A percentile compares a stretch with the other conserved stretches of the same genome.
These are phyloP conservation scores for Penicillium palitans DNA, from an alignment of 2,329 filamentous ascomycete genomes.

Conservation along the genomic window DNA sequence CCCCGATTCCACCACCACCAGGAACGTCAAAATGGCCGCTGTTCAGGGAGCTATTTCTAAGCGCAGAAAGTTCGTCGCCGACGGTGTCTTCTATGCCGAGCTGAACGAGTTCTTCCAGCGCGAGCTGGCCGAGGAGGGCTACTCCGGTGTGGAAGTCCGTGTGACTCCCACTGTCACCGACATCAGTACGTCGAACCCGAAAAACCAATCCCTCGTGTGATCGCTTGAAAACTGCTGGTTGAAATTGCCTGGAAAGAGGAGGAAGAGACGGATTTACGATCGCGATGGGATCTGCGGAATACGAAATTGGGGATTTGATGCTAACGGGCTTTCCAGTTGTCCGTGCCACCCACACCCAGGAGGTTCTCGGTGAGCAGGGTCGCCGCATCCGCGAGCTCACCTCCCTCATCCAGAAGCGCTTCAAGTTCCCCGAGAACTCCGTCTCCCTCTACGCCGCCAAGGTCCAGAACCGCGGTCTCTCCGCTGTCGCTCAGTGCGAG, in stretches of 20 bases:
- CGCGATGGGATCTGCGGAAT: slow-evolving; percentile 7
- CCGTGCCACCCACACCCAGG: slow-evolving; percentile 99
- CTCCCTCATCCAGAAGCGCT: slow-evolving; percentile 99
- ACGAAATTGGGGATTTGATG: slow-evolving; percentile 18
- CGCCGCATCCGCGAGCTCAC: slow-evolving; percentile 99
- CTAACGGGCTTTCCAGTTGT: slow-evolving; percentile 63
- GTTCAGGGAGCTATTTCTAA: slow-evolving; percentile 55
- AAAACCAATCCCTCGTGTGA: slow-evolving; percentile 15
- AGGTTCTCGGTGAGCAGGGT: slow-evolving; percentile 99
- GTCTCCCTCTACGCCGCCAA: slow-evolving; percentile 99
- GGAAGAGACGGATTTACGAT: slow-evolving; percentile 3
- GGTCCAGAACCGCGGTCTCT: slow-evolving; percentile 99
- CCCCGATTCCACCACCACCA: slow-evolving; percentile 33
- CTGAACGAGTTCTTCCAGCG: slow-evolving; percentile 99
- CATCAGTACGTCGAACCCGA: slow-evolving; percentile 66
- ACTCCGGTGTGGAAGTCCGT: slow-evolving; percentile 99
- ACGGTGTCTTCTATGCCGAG: slow-evolving; percentile 99
- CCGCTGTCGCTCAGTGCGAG: slow-evolving; percentile 99
- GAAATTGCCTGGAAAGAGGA: slow-evolving; percentile 14
- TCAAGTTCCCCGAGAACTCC: slow-evolving; percentile 99
- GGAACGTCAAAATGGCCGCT: slow-evolving; percentile 51
- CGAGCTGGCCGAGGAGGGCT: slow-evolving; percentile 99
- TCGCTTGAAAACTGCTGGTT: slow-evolving; percentile 15
- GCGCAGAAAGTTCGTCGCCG: slow-evolving; percentile 76
- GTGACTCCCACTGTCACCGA: slow-evolving; percentile 99